These are phyloP conservation scores for Saprolegnia parasitica DNA, from an alignment of 352 stramenopile genomes.

Conservation along the genomic window DNA sequence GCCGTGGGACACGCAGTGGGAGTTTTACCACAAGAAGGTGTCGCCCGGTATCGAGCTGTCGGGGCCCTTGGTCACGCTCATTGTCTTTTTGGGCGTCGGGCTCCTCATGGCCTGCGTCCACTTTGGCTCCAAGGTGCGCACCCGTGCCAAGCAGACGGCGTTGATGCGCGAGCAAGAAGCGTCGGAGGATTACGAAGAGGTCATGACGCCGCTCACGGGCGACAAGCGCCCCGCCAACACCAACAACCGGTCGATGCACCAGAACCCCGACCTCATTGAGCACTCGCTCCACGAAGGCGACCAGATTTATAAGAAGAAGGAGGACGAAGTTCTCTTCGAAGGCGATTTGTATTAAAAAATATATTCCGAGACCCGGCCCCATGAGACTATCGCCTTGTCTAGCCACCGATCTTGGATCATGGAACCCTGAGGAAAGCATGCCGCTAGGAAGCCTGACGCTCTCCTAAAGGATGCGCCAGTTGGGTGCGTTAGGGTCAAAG, in stretches of 20 bases:
- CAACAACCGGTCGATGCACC: slow-evolving; percentile 39
- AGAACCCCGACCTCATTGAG: slow-evolving; percentile 51
- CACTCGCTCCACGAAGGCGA: slow-evolving; percentile 83
- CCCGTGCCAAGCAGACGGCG: slow-evolving; percentile 73
- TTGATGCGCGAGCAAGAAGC: slow-evolving; percentile 85
- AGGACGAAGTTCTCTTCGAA: slow-evolving; percentile 82
- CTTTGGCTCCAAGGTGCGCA: slow-evolving; percentile 75
- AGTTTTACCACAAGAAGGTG: slow-evolving; percentile 55
- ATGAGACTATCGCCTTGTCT: background rate
- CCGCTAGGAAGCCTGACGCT: too few relatives aligned
- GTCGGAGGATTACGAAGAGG: slow-evolving; percentile 87
- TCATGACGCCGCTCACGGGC: slow-evolving; percentile 83
- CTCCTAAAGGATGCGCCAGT: too few relatives aligned
- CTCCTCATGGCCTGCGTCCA: slow-evolving; percentile 78
- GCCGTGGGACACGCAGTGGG: slow-evolving; percentile 69
- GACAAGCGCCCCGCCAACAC: slow-evolving; percentile 52
- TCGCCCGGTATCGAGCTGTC: slow-evolving; percentile 53
- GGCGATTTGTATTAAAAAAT: slow-evolving; percentile 72
- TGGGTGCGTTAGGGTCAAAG: too few relatives aligned
- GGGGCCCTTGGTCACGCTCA: slow-evolving; percentile 63
- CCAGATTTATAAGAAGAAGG: slow-evolving; percentile 83
- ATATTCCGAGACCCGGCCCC: background rate
- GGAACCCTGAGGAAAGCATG: too few relatives aligned
- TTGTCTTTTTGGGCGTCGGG: slow-evolving; percentile 78
- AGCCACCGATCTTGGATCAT: too few relatives aligned